Evolutionary conservation across 257 asterid species (phyloP).

Genomic region (Osmanthus fragrans): DNA sequence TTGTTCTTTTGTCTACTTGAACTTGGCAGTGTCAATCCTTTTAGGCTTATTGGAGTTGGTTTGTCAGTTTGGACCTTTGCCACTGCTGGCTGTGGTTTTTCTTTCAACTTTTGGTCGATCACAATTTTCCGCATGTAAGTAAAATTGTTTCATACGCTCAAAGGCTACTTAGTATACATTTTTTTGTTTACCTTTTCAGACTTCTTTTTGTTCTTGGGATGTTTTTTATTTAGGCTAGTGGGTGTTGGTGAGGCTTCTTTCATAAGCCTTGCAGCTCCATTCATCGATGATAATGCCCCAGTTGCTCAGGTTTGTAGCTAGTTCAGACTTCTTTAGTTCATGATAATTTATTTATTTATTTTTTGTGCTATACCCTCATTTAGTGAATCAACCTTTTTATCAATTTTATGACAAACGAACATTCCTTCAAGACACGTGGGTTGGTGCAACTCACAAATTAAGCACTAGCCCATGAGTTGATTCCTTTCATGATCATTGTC

Average conservation of each 20-base stretch:
- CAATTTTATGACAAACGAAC: neutral
- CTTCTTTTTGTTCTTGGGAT: slow-evolving; percentile 8
- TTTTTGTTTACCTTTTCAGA: neutral
- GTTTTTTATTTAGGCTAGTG: slow-evolving; percentile 66
- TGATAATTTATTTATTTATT: neutral
- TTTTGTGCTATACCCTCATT: neutral
- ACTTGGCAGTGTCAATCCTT: slow-evolving; percentile 83
- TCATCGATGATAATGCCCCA: slow-evolving; percentile 98
- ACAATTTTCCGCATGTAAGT: slow-evolving; percentile 86
- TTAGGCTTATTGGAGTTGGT: slow-evolving; percentile 96
- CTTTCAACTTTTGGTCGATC: slow-evolving; percentile 81
- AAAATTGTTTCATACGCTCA: neutral
- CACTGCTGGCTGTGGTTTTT: slow-evolving; percentile 79
- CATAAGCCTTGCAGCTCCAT: slow-evolving; percentile 97
- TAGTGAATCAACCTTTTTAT: no score
- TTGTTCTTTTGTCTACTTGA: slow-evolving; percentile 27
- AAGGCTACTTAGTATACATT: slow-evolving; percentile 18
- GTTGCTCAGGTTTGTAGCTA: slow-evolving; percentile 60
- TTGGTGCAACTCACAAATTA: slow-evolving; percentile 10
- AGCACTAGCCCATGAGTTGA: slow-evolving; percentile 8
- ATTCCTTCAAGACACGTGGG: slow-evolving; percentile 9
- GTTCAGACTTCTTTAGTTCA: slow-evolving; percentile 12
- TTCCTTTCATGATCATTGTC: slow-evolving; percentile 3
- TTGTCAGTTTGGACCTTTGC: slow-evolving; percentile 92
- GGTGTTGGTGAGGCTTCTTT: slow-evolving; percentile 99